Evolutionary conservation across 2,329 filamentous ascomycete genomes (phyloP), one percentile per base, ranked within the genome.

Genomic region (Fusarium sp.): DNA sequence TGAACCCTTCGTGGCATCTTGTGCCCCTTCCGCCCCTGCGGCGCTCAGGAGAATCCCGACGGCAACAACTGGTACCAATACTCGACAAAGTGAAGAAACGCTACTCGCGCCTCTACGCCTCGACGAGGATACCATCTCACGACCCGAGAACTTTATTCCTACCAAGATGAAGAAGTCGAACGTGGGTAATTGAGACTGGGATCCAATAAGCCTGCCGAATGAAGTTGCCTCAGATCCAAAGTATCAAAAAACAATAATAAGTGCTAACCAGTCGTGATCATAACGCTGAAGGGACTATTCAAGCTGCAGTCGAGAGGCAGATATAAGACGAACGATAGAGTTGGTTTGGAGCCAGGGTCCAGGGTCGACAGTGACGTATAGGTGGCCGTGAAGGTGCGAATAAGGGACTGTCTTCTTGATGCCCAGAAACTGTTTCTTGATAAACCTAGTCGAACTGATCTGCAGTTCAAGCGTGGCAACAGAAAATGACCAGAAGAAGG

Each of bases 11-110:
- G 66, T 66, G 45, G 60, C 52, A 45, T 55, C 39, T 18, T 74
- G 63, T 38, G 70, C 56, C 18, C 70, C 56, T 55, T 71, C 63
- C 18, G 78, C 63, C 15, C 57, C 56, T 6, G 62, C 66, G 24
- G 63, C 67, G 11, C 72, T 73, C 35, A 79, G 51, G 22, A 77
- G 48, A 13, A 71, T 69, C 35, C 75, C 73, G 56, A 74, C 61
- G n/a, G 73, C 63, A 48, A 81, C 55, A 35, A 65, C 51, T 44
- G 75, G 56, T 47, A 77, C 28, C 28, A 79, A 62, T 28, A 78
- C 47, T 47, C 70, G 73, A 66, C 66, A 74, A 56, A 79, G 51
- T 18, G 73, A 79, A 56, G 35, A 71, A 51, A 49, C 58, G 72
- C 71, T 65, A 60, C 55, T 65, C 48, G 63, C 63, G 59, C 59